phyloP scores from a whole-genome alignment of 2,329 filamentous ascomycete genomes.

The Aureobasidium sp. region DNA sequence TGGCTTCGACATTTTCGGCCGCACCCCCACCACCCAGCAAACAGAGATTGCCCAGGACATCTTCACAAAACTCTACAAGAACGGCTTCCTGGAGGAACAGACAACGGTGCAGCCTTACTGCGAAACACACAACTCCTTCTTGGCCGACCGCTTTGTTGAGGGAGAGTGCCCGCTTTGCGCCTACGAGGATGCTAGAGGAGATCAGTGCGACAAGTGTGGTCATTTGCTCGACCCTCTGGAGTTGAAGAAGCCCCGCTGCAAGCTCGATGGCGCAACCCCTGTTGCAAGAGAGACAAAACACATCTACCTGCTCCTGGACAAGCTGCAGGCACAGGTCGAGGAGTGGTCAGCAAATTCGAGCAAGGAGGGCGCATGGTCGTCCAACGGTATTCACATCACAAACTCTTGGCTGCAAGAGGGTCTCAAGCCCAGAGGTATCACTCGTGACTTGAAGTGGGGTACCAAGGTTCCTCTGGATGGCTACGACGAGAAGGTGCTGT shows the following conservation, averaged over 20 bases:
- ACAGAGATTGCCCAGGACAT: conserved; percentile 90
- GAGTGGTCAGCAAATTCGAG: conserved; percentile 69
- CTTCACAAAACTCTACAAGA: conserved; percentile 78
- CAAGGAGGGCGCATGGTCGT: conserved; percentile 66
- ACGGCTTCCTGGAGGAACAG: conserved; percentile 79
- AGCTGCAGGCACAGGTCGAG: conserved; percentile 67
- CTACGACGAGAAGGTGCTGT: conserved; percentile 73
- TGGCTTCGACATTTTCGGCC: conserved; percentile 87
- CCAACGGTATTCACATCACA: conserved; percentile 68
- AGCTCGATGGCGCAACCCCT: conserved; percentile 77
- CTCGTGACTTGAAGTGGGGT: conserved; percentile 88
- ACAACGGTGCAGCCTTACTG: conserved; percentile 88
- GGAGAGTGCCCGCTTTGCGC: conserved; percentile 66
- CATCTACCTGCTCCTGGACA: conserved; percentile 79
- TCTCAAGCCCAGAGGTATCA: conserved; percentile 79
- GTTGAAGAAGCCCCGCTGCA: conserved; percentile 79
- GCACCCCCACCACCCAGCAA: conserved; percentile 81
- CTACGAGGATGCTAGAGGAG: conserved; percentile 45
- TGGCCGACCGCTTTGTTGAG: conserved; percentile 82
- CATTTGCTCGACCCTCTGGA: conserved; percentile 42
- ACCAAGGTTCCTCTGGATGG: conserved; percentile 51
- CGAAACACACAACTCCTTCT: conserved; percentile 52
- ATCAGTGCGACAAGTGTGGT: conserved; percentile 47
- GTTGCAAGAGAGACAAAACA: conserved; percentile 79
- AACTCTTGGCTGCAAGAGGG: conserved; percentile 77